These are phyloP conservation scores for Heliophila coronopifolia DNA, from an alignment of 441 rosid species.

Conservation along the genomic window DNA sequence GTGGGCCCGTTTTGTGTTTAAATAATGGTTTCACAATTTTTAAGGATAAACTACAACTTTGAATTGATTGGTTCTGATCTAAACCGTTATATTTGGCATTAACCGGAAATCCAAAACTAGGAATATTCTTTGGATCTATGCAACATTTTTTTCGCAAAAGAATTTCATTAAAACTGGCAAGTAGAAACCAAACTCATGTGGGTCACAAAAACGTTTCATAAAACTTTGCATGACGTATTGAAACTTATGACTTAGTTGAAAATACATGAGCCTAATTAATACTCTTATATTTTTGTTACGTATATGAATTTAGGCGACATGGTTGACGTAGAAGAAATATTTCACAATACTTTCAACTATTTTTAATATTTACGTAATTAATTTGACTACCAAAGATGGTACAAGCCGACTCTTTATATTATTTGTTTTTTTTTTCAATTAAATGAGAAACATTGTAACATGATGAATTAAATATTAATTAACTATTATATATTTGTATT, in stretches of 20 bases:
- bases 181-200: constrained; percentile 3
- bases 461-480: too few relatives aligned
- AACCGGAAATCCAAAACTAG: background rate
- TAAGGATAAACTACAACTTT: constrained; percentile 2
- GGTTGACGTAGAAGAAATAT: constrained; percentile 27
- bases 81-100: background rate
- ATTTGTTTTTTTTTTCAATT: background rate
- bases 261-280: background rate
- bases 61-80: constrained; percentile 1
- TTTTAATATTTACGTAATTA: too few relatives aligned
- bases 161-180: background rate
- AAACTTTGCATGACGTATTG: constrained; percentile 17
- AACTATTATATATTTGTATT: too few relatives aligned
- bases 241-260: constrained; percentile 1
- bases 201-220: constrained; percentile 6
- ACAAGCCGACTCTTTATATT: constrained; percentile 13
- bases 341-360: constrained; percentile 12
- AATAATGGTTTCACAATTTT: background rate
- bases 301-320: constrained; percentile 13
- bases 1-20: constrained; percentile 2
- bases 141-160: background rate
- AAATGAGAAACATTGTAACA: too few relatives aligned
- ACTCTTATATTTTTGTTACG: background rate
- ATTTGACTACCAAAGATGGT: too few relatives aligned
- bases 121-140: background rate